Evolutionary conservation across 768 basidiomycete species (phyloP), one percentile per base, ranked within the genome.

Genomic region (Lactifluus volemus): DNA sequence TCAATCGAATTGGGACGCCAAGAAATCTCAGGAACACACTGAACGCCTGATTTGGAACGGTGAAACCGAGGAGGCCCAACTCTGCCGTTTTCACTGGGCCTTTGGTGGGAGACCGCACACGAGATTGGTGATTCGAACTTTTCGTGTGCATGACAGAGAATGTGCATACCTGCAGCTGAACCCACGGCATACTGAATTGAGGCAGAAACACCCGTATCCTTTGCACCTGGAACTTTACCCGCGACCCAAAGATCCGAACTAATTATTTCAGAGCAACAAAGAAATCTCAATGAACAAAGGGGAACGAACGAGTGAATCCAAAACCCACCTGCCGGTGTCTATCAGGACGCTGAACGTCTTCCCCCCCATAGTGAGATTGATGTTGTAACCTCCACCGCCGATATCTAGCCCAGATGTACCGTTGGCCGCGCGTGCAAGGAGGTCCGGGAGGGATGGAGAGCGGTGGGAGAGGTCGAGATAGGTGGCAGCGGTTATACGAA

Each of bases 181-280:
- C 82, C 83, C 6, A 79, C 74, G 4, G 82, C 84, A 71, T 86
- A 86, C 5, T 69, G 65, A n/a, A 85, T 75, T 10, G 64, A 66
- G 14, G 75, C 71, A 12, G 70, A 70, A 58, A 67, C 69, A 1
- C 75, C 76, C 41, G 79, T 76, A n/a, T 69, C 64, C 14, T 63
- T 72, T 32, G 76, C 77, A 32, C 67, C 69, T 4, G 74, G 71
- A 5, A 84, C 78, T 48, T 62, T 56, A 45, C 77, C 75, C 5
- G 80, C 75, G 2, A 86, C 78, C 79, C 82, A 86, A 11, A 86
- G 71, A 68, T 88, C 86, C 14, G 85, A 83, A 60, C 85, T 88
- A 53, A 39, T 2, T 2, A 25, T 58, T 30, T 10, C 11, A 8
- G 11, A 42, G n/a, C 15, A 19, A 5, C 15, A 49, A 17, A 12